Base-by-base conservation (phyloP, 352 stramenopile species). In the Pythium coloratum region DNA sequence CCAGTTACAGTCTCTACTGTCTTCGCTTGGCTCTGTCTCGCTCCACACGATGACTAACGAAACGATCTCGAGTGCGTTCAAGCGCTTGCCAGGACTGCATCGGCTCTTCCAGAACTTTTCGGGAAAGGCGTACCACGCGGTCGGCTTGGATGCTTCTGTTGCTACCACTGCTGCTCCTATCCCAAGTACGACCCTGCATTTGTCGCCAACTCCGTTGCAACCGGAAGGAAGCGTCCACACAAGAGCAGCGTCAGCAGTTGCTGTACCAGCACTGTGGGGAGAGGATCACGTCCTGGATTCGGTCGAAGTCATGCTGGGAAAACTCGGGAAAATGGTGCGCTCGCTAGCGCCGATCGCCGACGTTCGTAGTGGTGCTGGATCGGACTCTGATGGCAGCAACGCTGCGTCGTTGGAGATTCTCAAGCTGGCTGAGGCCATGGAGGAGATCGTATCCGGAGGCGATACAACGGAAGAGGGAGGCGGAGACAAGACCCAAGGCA, bases 261-360 rank as follows among this genome's bases (percentile, higher is more conserved):
- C 56, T 20, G 40, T 44, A 9, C 18, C 57, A 20, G 16, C 55
- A 14, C 34, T 47, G 26, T 69, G 62, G 46, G 13, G 34, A 3
- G 55, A 73, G 10, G 69, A 71, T 6, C 44, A 69, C 8, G 40
- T 71, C n/a, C 32, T 87, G 16, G 76, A 80, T 16, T 78, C 80
- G 0, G 75, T 84, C 58, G 65, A 76, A 24, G 12, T 77, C 20
- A 54, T 89, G 34, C 72, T 91, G 36, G 62, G 69, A 13, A 88
- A 89, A 55, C 55, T 89, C 13, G 75, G 78, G 59, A 88, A 83
- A 38, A 84, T 91, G 56, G 77, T 91, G 50, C 80, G 80, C 24
- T 84, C 69, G 24, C 73, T 90, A n/a, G 77, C 73, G 26, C 72
- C 76, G 13, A 64, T 91, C 6, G 61, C 77, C 0, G 76, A 80